phyloP scores from a whole-genome alignment of 2,329 filamentous ascomycete species.

The Cladosporium sp. region DNA sequence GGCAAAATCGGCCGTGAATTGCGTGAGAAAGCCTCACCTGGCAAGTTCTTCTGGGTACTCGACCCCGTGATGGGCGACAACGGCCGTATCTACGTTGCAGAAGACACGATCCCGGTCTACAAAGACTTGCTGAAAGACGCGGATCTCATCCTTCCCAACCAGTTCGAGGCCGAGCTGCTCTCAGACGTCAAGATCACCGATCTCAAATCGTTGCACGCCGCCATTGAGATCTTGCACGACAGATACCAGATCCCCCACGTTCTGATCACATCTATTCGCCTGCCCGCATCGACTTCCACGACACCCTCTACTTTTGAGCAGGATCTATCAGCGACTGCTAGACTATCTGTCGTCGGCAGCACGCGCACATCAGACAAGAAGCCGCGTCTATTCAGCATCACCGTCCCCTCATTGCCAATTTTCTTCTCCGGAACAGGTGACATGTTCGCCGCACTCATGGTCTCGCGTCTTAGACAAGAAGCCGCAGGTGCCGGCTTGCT shows the following conservation, averaged over 20 bases:
- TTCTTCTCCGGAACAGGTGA: conserved; percentile 97
- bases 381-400: conserved; percentile 83
- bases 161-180: conserved; percentile 94
- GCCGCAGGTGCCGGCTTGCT: conserved; percentile 58
- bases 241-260: conserved; percentile 71
- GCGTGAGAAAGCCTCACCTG: conserved; percentile 65
- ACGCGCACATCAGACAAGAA: conserved; percentile 64
- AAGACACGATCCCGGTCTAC: conserved; percentile 90
- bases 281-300: conserved; percentile 57
- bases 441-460: conserved; percentile 93
- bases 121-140: conserved; percentile 76
- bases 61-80: conserved; percentile 99
- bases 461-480: conserved; percentile 84
- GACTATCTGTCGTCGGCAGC: conserved; percentile 68
- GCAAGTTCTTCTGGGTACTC: conserved; percentile 92
- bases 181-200: conserved; percentile 82
- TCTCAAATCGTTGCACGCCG: conserved; percentile 68
- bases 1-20: conserved; percentile 82
- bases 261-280: conserved; percentile 84
- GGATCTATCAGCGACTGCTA: conserved; percentile 23
- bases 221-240: conserved; percentile 75
- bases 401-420: conserved; percentile 82
- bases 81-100: conserved; percentile 83
- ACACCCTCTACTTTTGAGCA: conserved; percentile 35
- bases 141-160: conserved; percentile 91